Evolutionary conservation across 306 rosid species (phyloP), one percentile per base, ranked within the genome.

Genomic region (Vigna reflexopilosa): DNA sequence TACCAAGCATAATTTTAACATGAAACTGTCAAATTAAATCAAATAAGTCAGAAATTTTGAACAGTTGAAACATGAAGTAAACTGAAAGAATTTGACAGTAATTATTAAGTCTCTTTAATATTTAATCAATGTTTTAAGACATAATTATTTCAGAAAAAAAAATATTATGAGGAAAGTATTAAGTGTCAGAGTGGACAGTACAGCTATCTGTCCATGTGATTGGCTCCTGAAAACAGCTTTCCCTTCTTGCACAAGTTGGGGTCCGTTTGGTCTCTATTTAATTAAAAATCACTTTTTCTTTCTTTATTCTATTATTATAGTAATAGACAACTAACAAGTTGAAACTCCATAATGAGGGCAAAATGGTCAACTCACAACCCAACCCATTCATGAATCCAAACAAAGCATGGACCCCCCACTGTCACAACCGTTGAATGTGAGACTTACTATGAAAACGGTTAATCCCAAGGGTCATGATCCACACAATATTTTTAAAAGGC

Each of bases 371-470:
- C 2, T 16, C 16, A 12, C 15, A 1, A 12, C 7, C 9, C 36
- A 40, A 34, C 28, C 9, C 11, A 5, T 54, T 8, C 63, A 40
- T 64, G 76, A 71, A 14, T 65, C 65, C 40, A 69, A 70, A 64
- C 12, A 30, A 81, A 61, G 6, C 17, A 77, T 78, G 84, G 86
- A 48, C 66, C 80, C 72, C 49, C 8, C 0, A 42, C 28, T 76
- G 89, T 83, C 84, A 81, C 78, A 69, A 67, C 88, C 81, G 83
- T 85, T 81, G 87, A 85, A 79, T n/a, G 61, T 66, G 88, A 75
- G 77, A 72, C 50, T 72, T 79, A 17, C 52, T 13, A 66, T 24
- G 19, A 80, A 83, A 74, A 78, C 71, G 54, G 77, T 71, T 36
- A 56, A 32, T 54, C 61, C 42, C 20, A 63, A 17, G 14, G 51